Evolutionary conservation across 768 basidiomycete species (phyloP).

Genomic region (Cystofilobasidium bisporidii): DNA sequence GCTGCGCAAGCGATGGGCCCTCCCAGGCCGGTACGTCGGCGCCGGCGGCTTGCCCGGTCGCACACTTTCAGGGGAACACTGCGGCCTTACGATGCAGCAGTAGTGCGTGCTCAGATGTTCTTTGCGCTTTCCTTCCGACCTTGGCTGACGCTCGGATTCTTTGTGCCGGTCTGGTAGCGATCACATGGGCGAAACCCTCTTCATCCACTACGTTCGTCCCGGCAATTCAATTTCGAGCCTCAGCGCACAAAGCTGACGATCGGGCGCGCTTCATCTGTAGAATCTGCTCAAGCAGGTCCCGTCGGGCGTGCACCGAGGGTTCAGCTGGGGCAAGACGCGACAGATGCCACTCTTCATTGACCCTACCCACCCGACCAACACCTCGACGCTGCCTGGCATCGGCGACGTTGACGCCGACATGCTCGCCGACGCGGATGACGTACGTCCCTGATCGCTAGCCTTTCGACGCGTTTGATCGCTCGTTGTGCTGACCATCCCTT

Average conservation of each 20-base stretch:
- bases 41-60: conserved; percentile 39
- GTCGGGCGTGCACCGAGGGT: conserved; percentile 30
- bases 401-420: background rate
- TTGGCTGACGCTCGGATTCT: too few species aligned
- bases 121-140: too few species aligned
- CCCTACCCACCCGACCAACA: background rate
- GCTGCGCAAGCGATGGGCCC: conserved; percentile 45
- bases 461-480: background rate
- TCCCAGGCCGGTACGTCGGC: conserved; percentile 43
- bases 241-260: too few species aligned
- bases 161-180: conserved; percentile 27
- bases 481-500: background rate
- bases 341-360: conserved; percentile 8
- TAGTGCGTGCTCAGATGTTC: conserved; percentile 20
- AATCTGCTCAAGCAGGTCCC: conserved; percentile 41
- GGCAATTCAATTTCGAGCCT: too few species aligned
- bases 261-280: background rate
- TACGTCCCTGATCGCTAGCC: background rate
- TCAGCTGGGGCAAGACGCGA: conserved; percentile 32
- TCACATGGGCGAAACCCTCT: conserved; percentile 32
- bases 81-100: conserved; percentile 34
- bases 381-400: background rate
- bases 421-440: background rate
- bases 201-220: conserved; percentile 29
- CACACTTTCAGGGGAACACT: conserved; percentile 27